Evolutionary conservation across 306 rosid genomes (phyloP).

Genomic region (Sesbania bispinosa): DNA sequence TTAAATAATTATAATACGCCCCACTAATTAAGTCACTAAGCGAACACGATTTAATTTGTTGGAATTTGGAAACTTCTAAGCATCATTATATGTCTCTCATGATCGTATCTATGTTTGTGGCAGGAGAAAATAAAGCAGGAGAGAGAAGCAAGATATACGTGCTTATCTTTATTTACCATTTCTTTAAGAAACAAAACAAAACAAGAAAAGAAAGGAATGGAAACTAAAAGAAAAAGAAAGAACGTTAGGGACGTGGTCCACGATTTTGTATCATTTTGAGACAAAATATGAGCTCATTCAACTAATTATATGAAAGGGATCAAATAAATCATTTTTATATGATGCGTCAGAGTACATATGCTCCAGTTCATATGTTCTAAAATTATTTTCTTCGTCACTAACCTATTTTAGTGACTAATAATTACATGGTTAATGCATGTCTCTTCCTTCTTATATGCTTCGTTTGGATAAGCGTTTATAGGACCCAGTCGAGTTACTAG

Average conservation of each 20-base stretch:
- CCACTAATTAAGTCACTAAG: too few species aligned
- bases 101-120: background rate
- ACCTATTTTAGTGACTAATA: background rate
- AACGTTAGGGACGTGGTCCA: background rate
- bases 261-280: background rate
- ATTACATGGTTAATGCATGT: background rate
- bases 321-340: background rate
- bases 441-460: background rate
- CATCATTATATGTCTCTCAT: background rate
- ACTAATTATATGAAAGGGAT: background rate
- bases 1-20: background rate
- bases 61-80: constrained; percentile 7
- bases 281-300: background rate
- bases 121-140: background rate
- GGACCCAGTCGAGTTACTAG: too few species aligned
- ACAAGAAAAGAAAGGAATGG: background rate
- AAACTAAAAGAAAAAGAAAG: background rate
- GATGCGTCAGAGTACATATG: constrained; percentile 18
- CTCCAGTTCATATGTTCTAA: background rate
- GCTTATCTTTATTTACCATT: background rate
- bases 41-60: background rate
- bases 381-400: background rate
- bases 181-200: background rate
- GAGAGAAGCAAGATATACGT: background rate
- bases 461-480: too few species aligned